Evolutionary conservation across 1,284 basidiomycete species (phyloP).

Genomic region (Calocybe gambosa): DNA sequence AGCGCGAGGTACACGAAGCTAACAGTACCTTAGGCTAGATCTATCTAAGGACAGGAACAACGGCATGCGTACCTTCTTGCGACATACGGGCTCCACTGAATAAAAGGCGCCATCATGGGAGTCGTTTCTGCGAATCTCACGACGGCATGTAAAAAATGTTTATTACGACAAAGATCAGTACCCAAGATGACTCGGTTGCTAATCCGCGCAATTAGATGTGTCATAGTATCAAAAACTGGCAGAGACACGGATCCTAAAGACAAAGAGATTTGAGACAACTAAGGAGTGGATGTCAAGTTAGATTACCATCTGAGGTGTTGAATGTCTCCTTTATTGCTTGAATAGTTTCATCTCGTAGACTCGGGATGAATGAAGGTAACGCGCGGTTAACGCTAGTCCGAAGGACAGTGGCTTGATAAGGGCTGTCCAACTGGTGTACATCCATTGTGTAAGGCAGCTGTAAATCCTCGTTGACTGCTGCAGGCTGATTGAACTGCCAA

Average conservation of each 20-base stretch:
- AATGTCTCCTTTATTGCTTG: conserved; percentile 27
- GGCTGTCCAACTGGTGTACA: conserved; percentile 25
- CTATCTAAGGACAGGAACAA: neutral
- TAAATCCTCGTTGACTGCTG: conserved; percentile 28
- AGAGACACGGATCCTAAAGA: conserved; percentile 22
- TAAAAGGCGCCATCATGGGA: conserved; percentile 24
- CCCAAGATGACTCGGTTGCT: conserved; percentile 44
- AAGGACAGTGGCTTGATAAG: conserved; percentile 32
- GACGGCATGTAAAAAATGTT: conserved; percentile 27
- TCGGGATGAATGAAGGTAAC: conserved; percentile 29
- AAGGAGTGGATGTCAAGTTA: neutral
- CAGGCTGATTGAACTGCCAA: conserved; percentile 29
- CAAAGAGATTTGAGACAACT: neutral
- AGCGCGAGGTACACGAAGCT: conserved; percentile 25
- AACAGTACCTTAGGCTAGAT: neutral
- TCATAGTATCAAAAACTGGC: conserved; percentile 31
- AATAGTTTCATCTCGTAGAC: conserved; percentile 30
- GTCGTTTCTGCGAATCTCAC: conserved; percentile 28
- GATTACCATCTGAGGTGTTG: conserved; percentile 12
- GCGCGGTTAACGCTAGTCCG: conserved; percentile 32
- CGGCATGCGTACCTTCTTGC: conserved; percentile 23
- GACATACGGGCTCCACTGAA: conserved; percentile 27
- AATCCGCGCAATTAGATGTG: conserved; percentile 34
- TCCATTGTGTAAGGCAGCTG: conserved; percentile 32
- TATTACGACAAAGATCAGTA: conserved; percentile 34